Base-by-base conservation (phyloP, 306 rosid genomes). In the Prunus armeniaca region DNA sequence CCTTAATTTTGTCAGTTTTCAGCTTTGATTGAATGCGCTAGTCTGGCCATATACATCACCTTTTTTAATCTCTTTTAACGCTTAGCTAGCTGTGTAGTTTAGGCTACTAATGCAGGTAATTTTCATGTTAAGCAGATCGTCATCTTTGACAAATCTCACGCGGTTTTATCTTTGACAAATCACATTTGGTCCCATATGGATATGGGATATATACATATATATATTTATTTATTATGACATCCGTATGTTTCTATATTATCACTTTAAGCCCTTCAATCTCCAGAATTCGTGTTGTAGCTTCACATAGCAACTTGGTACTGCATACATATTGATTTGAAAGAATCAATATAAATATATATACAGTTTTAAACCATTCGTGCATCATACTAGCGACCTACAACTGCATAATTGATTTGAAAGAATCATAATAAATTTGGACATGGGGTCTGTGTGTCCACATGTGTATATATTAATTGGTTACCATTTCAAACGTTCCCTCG, bases 121-220 rank as follows among this genome's bases (percentile, higher is more conserved):
- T 38, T 38, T 47, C 15, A 55, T 71, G 22, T 67, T 76, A 81
- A 78, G 84, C 90, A 91, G 84, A 67, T 61, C 52, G 72, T 83
- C 73, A 69, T 76, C 83, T 84, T 89, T 91, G 92, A 87, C 92
- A 81, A 84, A 78, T 77, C n/a, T 78, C 86, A 89, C 83, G 88
- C 86, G 74, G 75, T 76, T 64, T 70, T 51, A 81, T 75, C 65
- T 24, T 28, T 24, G 30, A 24, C 30, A 4, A 81, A 80, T 71
- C 83, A 83, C 82, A 79, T 80, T 82, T 72, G 74, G 84, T 67
- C 71, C 45, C 71, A 76, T 81, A 71, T 79, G 72, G 76, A 45
- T 57, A 32, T 78, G 43, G 66, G 71, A 27, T 27, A 27, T 27
- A 27, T 27, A 27, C 2, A 27, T 27, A 27, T 27, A 47, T 32